Percentiles rank a stretch among this genome's conserved stretches.
These are phyloP conservation scores for Agaricus sinodeliciosus DNA, from an alignment of 768 basidiomycete species.

Conservation along the genomic window DNA sequence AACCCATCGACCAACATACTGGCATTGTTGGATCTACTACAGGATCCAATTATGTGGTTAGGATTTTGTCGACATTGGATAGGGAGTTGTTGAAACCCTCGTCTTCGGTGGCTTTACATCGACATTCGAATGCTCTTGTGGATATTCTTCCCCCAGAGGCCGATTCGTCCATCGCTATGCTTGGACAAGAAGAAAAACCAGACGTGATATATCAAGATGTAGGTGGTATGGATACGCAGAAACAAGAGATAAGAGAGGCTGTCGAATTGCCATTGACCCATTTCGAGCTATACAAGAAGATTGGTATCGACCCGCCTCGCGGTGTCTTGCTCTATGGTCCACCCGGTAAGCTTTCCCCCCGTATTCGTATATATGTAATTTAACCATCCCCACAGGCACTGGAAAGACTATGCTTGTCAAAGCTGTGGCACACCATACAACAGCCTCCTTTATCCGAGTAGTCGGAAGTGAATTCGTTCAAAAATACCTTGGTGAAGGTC, in stretches of 20 bases:
- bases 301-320: slow-evolving; percentile 97
- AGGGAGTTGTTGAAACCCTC: slow-evolving; percentile 96
- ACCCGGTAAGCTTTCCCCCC: slow-evolving; percentile 53
- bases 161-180: slow-evolving; percentile 94
- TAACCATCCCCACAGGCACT: slow-evolving; percentile 56
- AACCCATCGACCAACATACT: slow-evolving; percentile 96
- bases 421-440: slow-evolving; percentile 98
- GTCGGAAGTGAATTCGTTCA: slow-evolving; percentile 99
- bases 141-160: slow-evolving; percentile 98
- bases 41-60: slow-evolving; percentile 96
- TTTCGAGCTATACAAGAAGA: slow-evolving; percentile 98
- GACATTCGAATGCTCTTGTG: slow-evolving; percentile 97
- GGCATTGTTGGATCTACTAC: slow-evolving; percentile 98
- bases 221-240: slow-evolving; percentile 96
- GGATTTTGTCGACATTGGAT: slow-evolving; percentile 94
- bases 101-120: slow-evolving; percentile 95
- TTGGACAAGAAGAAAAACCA: slow-evolving; percentile 90
- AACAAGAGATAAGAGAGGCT: slow-evolving; percentile 98
- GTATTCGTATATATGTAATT: neutral
- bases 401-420: slow-evolving; percentile 99
- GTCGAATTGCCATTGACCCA: slow-evolving; percentile 96
- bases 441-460: slow-evolving; percentile 95
- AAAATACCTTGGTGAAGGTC: slow-evolving; percentile 98
- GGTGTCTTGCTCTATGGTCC: slow-evolving; percentile 97
- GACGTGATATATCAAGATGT: slow-evolving; percentile 92